Percentiles rank a stretch among this genome's conserved stretches.
phyloP scores from a whole-genome alignment of 768 basidiomycete genomes.

The Botryobasidium botryosum region DNA sequence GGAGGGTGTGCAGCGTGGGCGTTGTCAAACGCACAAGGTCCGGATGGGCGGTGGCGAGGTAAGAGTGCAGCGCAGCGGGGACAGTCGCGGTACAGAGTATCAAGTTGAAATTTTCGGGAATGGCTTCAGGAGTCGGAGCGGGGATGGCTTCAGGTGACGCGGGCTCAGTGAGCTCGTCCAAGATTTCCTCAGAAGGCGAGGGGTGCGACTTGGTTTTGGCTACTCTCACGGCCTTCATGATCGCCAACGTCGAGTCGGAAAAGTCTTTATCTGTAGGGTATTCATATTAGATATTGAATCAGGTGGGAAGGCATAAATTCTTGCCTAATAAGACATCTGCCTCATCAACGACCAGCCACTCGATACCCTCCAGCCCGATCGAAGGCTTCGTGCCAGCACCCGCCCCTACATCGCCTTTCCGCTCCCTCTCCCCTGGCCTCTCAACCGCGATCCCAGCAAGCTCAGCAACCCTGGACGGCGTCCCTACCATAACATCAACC shows the following conservation, averaged over 20 bases:
- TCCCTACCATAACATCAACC: slow-evolving; percentile 30
- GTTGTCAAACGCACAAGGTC: slow-evolving; percentile 39
- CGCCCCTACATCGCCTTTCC: slow-evolving; percentile 14
- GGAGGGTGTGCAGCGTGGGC: slow-evolving; percentile 64
- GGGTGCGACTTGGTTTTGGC: too few species aligned
- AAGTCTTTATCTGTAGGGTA: slow-evolving; percentile 85
- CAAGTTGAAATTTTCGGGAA: slow-evolving; percentile 49
- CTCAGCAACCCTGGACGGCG: slow-evolving; percentile 45
- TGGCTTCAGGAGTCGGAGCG: slow-evolving; percentile 14
- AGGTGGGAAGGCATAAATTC: too few species aligned
- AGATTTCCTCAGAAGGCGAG: too few species aligned
- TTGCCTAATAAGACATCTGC: slow-evolving; percentile 83
- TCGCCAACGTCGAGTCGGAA: slow-evolving; percentile 45
- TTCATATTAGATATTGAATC: too few species aligned
- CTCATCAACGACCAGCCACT: slow-evolving; percentile 86
- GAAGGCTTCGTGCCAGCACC: slow-evolving; percentile 25
- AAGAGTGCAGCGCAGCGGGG: slow-evolving; percentile 35
- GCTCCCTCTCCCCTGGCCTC: not conserved
- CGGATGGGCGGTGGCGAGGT: slow-evolving; percentile 14
- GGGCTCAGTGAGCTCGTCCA: slow-evolving; percentile 28
- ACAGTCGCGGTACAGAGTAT: slow-evolving; percentile 78
- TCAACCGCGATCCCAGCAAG: slow-evolving; percentile 36
- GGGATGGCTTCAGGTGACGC: slow-evolving; percentile 2
- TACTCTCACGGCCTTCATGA: slow-evolving; percentile 52
- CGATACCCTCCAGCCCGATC: slow-evolving; percentile 49